phyloP scores from a whole-genome alignment of 208 protist genomes.

The Angomonas deanei region DNA sequence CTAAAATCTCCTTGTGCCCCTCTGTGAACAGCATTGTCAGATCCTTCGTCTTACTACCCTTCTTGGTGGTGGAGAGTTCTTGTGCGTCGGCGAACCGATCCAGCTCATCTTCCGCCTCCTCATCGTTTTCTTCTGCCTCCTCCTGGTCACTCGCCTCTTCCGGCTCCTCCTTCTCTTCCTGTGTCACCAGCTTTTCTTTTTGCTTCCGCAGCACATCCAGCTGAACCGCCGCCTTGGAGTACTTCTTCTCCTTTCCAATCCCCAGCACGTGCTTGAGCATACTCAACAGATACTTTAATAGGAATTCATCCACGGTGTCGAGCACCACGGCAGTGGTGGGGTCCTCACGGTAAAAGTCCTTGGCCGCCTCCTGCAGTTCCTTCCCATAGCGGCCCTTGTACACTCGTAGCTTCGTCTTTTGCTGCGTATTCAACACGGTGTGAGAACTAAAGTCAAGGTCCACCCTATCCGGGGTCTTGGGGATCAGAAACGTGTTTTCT shows the following conservation, averaged over 20 bases:
- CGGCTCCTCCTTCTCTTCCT: constrained; percentile 8
- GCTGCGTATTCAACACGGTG: constrained; percentile 82
- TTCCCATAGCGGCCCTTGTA: constrained; percentile 84
- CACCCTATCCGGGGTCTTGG: constrained; percentile 66
- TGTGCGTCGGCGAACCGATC: constrained; percentile 58
- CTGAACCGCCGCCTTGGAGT: constrained; percentile 51
- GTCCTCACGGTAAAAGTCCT: constrained; percentile 86
- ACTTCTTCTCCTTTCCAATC: constrained; percentile 75
- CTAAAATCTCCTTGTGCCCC: constrained; percentile 67
- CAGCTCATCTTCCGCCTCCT: constrained; percentile 57
- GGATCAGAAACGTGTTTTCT: constrained; percentile 73
- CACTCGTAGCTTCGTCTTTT: constrained; percentile 84
- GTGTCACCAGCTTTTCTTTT: constrained; percentile 9
- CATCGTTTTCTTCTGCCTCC: constrained; percentile 10
- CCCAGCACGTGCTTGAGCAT: constrained; percentile 84
- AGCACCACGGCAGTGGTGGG: constrained; percentile 75
- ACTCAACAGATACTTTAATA: constrained; percentile 78
- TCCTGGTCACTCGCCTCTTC: constrained; percentile 4
- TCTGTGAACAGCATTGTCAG: constrained; percentile 67
- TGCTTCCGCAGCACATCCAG: constrained; percentile 74
- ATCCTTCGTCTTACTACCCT: constrained; percentile 13
- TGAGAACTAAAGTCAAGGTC: constrained; percentile 84
- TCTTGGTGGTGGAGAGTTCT: constrained; percentile 1
- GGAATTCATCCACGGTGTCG: constrained; percentile 89
- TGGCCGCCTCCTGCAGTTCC: constrained; percentile 66